Evolutionary conservation across 2,329 filamentous ascomycete species (phyloP).

Genomic region (Bisporella sp.): DNA sequence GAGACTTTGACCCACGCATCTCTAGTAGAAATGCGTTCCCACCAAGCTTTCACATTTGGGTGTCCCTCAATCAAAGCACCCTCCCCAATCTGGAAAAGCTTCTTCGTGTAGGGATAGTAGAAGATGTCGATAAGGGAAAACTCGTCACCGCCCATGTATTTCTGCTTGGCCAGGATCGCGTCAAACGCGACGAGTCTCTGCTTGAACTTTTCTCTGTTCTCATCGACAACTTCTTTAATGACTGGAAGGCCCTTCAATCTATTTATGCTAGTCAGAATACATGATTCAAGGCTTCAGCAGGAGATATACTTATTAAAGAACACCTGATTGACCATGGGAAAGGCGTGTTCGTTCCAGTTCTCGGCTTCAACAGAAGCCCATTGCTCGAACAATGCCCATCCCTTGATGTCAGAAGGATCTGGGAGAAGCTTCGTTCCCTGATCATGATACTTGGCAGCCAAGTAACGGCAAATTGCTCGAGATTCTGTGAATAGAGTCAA

Average conservation of each 20-base stretch:
- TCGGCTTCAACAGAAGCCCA: background rate
- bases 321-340: background rate
- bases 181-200: background rate
- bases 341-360: conserved; percentile 20
- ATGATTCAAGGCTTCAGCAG: too few relatives aligned
- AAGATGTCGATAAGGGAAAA: background rate
- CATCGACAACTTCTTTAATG: background rate
- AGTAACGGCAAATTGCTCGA: conserved; percentile 38
- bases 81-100: background rate
- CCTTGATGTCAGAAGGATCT: background rate
- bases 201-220: background rate
- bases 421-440: conserved; percentile 2
- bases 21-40: background rate
- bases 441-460: conserved; percentile 32
- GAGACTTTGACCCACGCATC: background rate
- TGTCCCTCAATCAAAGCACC: background rate
- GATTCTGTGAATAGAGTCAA: conserved; percentile 24
- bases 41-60: background rate
- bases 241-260: background rate
- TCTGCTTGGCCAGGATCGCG: background rate
- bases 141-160: background rate
- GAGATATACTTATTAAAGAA: background rate
- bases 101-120: background rate
- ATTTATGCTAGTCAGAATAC: background rate
- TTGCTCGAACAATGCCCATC: conserved; percentile 2